These are phyloP conservation scores for Plasmopara halstedii DNA, from an alignment of 352 stramenopile species.

Conservation along the genomic window DNA sequence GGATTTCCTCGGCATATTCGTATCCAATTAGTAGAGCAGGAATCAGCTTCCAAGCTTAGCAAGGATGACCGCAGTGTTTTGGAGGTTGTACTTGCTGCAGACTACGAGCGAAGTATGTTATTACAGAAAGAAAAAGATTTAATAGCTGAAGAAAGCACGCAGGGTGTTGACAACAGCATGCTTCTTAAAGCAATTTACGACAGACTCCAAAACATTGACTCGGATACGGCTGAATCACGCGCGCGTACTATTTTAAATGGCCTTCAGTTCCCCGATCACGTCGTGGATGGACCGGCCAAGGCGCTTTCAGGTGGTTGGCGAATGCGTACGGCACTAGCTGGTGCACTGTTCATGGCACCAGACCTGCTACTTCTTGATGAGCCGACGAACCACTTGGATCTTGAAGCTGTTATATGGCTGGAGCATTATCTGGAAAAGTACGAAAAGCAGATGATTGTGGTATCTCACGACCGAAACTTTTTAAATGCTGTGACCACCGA, in stretches of 20 bases:
- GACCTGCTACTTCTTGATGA: constrained; percentile 95
- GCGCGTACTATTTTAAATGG: constrained; percentile 89
- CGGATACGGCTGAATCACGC: constrained; percentile 85
- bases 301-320: constrained; percentile 91
- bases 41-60: constrained; percentile 83
- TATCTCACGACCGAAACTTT: constrained; percentile 95
- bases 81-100: constrained; percentile 90
- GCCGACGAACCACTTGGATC: constrained; percentile 89
- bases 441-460: constrained; percentile 91
- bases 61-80: constrained; percentile 83
- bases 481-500: constrained; percentile 96
- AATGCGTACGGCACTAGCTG: constrained; percentile 92
- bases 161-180: constrained; percentile 36
- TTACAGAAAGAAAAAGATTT: constrained; percentile 93
- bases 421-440: constrained; percentile 89
- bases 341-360: constrained; percentile 91
- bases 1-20: constrained; percentile 93
- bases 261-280: constrained; percentile 90
- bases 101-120: constrained; percentile 91
- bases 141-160: constrained; percentile 17
- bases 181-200: constrained; percentile 81
- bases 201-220: constrained; percentile 84
- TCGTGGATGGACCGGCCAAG: constrained; percentile 87
- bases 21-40: constrained; percentile 94
- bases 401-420: constrained; percentile 89